Percentiles rank a stretch among this genome's conserved stretches.
These are phyloP conservation scores for Pueraria montana DNA, from an alignment of 306 rosid genomes.

Conservation along the genomic window DNA sequence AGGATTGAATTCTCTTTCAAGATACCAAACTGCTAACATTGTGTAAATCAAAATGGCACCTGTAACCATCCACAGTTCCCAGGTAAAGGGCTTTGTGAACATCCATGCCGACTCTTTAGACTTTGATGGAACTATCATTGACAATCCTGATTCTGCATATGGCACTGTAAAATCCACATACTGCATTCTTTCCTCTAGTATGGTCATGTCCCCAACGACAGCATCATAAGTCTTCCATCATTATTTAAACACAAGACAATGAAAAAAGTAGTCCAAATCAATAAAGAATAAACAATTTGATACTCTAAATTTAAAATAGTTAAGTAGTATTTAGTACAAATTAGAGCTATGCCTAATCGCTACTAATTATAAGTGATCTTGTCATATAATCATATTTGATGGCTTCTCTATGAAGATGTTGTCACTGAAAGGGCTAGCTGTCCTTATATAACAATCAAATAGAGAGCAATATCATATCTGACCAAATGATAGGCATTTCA, in stretches of 20 bases:
- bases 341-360: not conserved
- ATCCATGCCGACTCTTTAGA: constrained; percentile 61
- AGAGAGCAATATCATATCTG: constrained; percentile 3
- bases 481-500: not conserved
- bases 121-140: constrained; percentile 65
- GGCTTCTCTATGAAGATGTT: not conserved
- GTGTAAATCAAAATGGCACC: constrained; percentile 62
- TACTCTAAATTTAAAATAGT: constrained; percentile 7
- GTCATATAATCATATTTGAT: not conserved
- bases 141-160: constrained; percentile 75
- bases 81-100: constrained; percentile 73
- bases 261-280: not conserved
- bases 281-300: not conserved
- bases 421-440: not conserved
- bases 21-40: constrained; percentile 65
- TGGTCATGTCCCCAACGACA: constrained; percentile 73
- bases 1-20: constrained; percentile 63
- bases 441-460: not conserved
- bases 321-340: not conserved
- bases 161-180: constrained; percentile 80
- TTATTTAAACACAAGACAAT: constrained; percentile 41
- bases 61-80: constrained; percentile 65
- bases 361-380: not conserved
- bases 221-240: constrained; percentile 66
- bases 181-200: constrained; percentile 58